phyloP scores from a whole-genome alignment of 306 rosid genomes.

The Vigna nakashimae region DNA sequence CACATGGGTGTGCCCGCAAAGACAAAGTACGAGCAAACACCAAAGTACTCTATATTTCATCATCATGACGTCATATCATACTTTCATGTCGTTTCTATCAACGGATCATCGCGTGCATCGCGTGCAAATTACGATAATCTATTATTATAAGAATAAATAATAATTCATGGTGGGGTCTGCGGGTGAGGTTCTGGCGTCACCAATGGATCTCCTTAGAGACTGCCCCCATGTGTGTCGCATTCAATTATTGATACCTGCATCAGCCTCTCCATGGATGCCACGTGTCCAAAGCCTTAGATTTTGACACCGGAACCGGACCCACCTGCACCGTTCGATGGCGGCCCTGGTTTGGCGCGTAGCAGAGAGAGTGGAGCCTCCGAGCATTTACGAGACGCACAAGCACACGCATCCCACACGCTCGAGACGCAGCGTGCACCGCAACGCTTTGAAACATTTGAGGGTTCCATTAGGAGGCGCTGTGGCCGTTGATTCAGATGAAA shows the following conservation, averaged over 20 bases:
- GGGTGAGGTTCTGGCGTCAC: conserved; percentile 38
- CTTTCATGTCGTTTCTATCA: background rate
- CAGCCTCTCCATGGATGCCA: background rate
- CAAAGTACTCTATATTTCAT: background rate
- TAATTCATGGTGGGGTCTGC: background rate
- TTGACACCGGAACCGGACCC: background rate
- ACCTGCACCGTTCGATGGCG: background rate
- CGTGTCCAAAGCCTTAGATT: background rate
- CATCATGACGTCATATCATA: conserved; percentile 1
- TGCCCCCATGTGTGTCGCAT: conserved; percentile 11
- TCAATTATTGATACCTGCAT: conserved; percentile 16
- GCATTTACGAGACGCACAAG: background rate
- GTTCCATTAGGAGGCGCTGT: background rate
- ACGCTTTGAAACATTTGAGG: conserved; percentile 1
- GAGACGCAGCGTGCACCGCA: conserved; percentile 35
- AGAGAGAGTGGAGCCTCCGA: background rate
- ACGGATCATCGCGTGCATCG: background rate
- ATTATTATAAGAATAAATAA: background rate
- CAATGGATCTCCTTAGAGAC: conserved; percentile 15
- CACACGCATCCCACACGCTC: conserved; percentile 28
- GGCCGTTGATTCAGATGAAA: background rate
- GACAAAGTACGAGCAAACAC: background rate
- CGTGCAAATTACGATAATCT: background rate
- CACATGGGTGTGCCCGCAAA: background rate
- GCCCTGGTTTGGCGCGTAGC: background rate